A percentile compares a stretch with the other conserved stretches of the same genome.
Conservation (phyloP, 495 filamentous ascomycete genomes). For the Penicillium argentinense region DNA sequence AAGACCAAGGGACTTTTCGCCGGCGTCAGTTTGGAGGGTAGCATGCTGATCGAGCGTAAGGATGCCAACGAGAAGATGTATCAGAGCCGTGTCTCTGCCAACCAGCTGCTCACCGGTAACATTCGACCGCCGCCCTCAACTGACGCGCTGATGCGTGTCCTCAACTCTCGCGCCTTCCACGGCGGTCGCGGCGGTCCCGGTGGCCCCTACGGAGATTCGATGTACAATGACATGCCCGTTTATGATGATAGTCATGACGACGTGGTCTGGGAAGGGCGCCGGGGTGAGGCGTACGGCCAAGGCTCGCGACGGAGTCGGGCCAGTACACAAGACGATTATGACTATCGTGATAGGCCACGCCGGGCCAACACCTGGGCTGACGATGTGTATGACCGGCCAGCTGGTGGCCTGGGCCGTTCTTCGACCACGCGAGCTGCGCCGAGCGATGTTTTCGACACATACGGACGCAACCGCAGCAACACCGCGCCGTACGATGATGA, state of each 20-base stretch:
- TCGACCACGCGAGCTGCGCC: conserved; percentile 46
- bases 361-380: conserved; percentile 85
- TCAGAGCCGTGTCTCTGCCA: conserved; percentile 75
- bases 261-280: conserved; percentile 86
- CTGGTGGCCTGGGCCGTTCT: conserved; percentile 49
- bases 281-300: conserved; percentile 75
- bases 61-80: conserved; percentile 98
- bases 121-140: conserved; percentile 79
- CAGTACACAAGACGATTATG: conserved; percentile 53
- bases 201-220: conserved; percentile 51
- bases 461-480: conserved; percentile 46
- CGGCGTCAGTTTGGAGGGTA: conserved; percentile 90
- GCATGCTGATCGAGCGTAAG: conserved; percentile 84
- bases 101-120: conserved; percentile 73
- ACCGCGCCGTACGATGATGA: conserved; percentile 52
- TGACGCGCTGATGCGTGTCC: conserved; percentile 76
- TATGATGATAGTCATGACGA: conserved; percentile 88
- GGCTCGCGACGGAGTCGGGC: conserved; percentile 60
- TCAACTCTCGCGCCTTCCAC: conserved; percentile 81
- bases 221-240: conserved; percentile 94
- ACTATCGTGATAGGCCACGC: conserved; percentile 64
- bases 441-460: conserved; percentile 51
- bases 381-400: conserved; percentile 75
- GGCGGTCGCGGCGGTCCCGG: conserved; percentile 45
- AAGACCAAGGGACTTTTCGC: conserved; percentile 98